phyloP scores from a whole-genome alignment of 2,329 filamentous ascomycete genomes.

The Aphanoascus verrucosus region DNA sequence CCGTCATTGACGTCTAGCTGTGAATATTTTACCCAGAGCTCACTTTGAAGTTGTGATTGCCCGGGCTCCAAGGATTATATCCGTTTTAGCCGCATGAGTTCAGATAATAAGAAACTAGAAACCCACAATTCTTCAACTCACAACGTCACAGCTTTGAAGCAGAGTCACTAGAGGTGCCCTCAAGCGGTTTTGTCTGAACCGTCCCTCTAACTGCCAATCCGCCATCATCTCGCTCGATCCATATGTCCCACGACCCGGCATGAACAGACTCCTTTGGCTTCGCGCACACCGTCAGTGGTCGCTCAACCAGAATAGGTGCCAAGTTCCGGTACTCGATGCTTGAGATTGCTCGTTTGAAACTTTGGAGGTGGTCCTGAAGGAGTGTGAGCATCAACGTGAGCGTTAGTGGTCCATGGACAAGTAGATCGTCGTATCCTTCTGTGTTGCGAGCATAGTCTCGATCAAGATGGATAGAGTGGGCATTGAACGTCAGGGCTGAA shows the following conservation, averaged over 20 bases:
- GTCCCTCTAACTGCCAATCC: slow-evolving; percentile 55
- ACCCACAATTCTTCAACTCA: neutral
- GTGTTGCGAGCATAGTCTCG: slow-evolving; percentile 54
- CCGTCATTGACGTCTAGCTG: neutral
- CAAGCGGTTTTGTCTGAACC: slow-evolving; percentile 19
- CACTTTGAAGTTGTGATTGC: too few species aligned
- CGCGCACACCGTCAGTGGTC: slow-evolving; percentile 60
- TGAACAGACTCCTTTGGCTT: slow-evolving; percentile 38
- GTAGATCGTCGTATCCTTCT: slow-evolving; percentile 63
- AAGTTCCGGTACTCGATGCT: slow-evolving; percentile 69
- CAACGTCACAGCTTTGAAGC: neutral
- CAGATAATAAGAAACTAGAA: too few species aligned
- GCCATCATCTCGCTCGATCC: slow-evolving; percentile 53
- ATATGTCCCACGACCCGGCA: slow-evolving; percentile 47
- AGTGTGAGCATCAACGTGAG: slow-evolving; percentile 65
- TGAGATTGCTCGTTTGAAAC: slow-evolving; percentile 32
- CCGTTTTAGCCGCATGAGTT: too few species aligned
- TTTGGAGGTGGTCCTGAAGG: slow-evolving; percentile 46
- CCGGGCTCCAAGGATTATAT: too few species aligned
- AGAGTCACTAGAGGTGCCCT: neutral
- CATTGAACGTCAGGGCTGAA: slow-evolving; percentile 84
- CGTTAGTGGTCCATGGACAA: slow-evolving; percentile 80
- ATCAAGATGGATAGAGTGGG: slow-evolving; percentile 82
- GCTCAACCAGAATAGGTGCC: slow-evolving; percentile 65
- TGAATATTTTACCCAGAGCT: neutral